Evolutionary conservation across 2,329 filamentous ascomycete species (phyloP), one percentile per base, ranked within the genome.

Genomic region (Chlorencoelia australis): DNA sequence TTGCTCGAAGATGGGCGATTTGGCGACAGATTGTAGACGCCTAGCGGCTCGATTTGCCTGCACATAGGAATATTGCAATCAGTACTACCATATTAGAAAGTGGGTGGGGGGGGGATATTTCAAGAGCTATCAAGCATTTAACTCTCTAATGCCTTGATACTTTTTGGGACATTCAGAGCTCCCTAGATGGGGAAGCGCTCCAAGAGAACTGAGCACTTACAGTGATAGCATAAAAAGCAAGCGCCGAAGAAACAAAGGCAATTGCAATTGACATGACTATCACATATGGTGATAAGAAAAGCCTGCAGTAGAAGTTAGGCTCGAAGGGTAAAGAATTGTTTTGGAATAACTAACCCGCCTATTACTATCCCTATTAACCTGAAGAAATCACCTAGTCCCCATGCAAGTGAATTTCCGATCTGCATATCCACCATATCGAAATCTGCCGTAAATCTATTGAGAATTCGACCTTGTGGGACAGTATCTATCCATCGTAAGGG

Each of bases 401-500:
- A 39, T 13, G 22, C 21, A 11, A 41, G 16, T 5, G 36, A 32
- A 21, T 30, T 18, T 25, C 22, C 30, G 15, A 41, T 21, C 16
- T 41, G 28, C 15, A 30, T 24, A 19, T 41, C 39, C 11, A 39
- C 21, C 2, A 33, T 26, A 24, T 26, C 27, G 56, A 87, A 85
- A 56, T 88, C 82, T 3, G 76, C 67, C 0, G 80, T 83, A 55
- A 86, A 83, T 3, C 82, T 70, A 58, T 87, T 87, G 18, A 87
- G 64, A 20, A 87, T 71, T 27, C 82, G 71, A 4, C 82, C 82
- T 1, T 84, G 66, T 0, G 82, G 82, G 0, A 84, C 75, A 0
- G 80, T 86, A 51, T 88, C 82, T 14, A 87, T 66, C 80, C 81
- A 87, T 39, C 80, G 68, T 11, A 87, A 64, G 1, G 79, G 82